phyloP scores from a whole-genome alignment of 1,284 basidiomycete genomes.

The Hypsizygus ulmarius region DNA sequence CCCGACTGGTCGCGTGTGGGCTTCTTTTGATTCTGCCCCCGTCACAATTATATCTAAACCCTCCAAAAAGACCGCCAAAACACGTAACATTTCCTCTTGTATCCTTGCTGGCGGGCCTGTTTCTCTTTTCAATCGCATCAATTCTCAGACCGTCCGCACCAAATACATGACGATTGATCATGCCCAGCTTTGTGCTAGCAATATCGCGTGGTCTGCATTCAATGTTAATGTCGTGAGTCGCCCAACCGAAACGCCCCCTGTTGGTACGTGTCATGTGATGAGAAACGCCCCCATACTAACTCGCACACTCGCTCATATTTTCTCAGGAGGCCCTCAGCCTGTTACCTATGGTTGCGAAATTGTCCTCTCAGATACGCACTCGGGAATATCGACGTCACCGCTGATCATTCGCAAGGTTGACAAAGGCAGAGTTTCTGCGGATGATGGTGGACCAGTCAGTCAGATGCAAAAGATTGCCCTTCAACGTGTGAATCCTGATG shows the following conservation, averaged over 20 bases:
- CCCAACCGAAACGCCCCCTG: constrained; percentile 52
- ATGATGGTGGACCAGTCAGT: constrained; percentile 88
- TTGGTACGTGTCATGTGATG: constrained; percentile 60
- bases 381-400: constrained; percentile 83
- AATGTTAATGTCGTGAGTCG: constrained; percentile 81
- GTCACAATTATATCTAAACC: constrained; percentile 96
- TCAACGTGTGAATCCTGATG: constrained; percentile 78
- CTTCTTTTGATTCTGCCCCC: constrained; percentile 87
- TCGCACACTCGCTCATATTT: constrained; percentile 37
- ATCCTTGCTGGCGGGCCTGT: constrained; percentile 89
- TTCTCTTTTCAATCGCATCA: constrained; percentile 94
- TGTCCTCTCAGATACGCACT: constrained; percentile 78
- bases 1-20: constrained; percentile 73
- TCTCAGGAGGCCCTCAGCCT: constrained; percentile 64
- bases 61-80: constrained; percentile 95
- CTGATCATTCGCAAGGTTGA: constrained; percentile 91
- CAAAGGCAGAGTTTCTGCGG: constrained; percentile 78
- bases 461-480: constrained; percentile 96
- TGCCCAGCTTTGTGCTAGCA: constrained; percentile 81
- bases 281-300: constrained; percentile 38
- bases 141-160: constrained; percentile 94
- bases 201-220: constrained; percentile 90
- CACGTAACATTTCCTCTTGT: constrained; percentile 89
- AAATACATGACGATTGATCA: constrained; percentile 95
- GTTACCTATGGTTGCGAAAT: constrained; percentile 93